Percentiles rank a stretch among this genome's conserved stretches.
Evolutionary conservation across 2,329 filamentous ascomycete species (phyloP).

Genomic region (Trichoderma sp.): DNA sequence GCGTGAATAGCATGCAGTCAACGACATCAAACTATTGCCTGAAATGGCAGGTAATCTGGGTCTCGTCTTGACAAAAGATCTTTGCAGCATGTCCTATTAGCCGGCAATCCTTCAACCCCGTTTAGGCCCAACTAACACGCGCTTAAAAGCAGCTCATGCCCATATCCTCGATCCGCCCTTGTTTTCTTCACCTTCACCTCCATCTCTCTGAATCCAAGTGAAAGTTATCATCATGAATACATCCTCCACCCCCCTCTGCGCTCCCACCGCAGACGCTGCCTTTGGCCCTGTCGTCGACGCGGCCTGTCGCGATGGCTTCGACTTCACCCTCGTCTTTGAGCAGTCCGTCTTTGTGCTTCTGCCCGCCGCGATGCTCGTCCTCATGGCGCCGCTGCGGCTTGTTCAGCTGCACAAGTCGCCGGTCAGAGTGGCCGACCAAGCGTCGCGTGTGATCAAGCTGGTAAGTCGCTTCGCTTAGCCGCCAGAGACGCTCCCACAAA

Average conservation of each 20-base stretch:
- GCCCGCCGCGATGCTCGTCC: constrained; percentile 37
- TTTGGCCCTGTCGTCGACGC: constrained; percentile 33
- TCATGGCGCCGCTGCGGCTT: constrained; percentile 38
- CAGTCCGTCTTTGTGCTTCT: constrained; percentile 39
- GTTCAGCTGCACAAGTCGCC: constrained; percentile 32
- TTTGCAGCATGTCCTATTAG: no score
- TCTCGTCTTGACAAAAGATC: background rate
- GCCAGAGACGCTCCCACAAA: background rate
- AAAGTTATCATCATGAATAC: constrained; percentile 30
- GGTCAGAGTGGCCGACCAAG: constrained; percentile 32
- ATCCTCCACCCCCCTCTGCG: constrained; percentile 28
- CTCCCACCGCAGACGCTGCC: constrained; percentile 31
- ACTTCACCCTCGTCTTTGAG: constrained; percentile 54
- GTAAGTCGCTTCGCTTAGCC: constrained; percentile 26
- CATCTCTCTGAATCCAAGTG: background rate
- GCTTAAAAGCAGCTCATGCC: background rate
- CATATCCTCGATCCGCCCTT: background rate
- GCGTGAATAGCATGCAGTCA: background rate
- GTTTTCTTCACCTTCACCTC: background rate
- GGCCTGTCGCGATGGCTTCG: constrained; percentile 46
- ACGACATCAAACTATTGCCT: background rate
- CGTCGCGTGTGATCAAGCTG: constrained; percentile 35
- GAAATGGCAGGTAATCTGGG: background rate
- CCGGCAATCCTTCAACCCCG: constrained; percentile 5
- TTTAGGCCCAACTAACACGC: background rate